Evolutionary conservation across 2,329 filamentous ascomycete species (phyloP), one percentile per base, ranked within the genome.

Genomic region (Zymoseptoria crescenta): DNA sequence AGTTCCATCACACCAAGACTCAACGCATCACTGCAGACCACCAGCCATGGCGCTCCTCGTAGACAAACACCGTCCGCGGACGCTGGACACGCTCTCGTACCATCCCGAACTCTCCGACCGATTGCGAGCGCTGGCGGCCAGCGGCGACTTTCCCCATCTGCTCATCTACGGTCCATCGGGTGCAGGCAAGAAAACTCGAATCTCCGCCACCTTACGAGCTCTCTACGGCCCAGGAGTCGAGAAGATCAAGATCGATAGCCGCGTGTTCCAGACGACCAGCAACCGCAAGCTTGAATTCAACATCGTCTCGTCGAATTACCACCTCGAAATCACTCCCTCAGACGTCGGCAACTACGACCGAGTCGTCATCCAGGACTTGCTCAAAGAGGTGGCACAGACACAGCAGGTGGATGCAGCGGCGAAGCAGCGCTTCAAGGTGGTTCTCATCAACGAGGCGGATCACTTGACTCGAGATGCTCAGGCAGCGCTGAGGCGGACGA

Each of bases 251-350:
- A 97, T 99, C 76, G 94, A 99, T 73, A 90, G 91, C 10, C 89
- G 94, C 64, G 88, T 96, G 60, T 99, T 99, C 79, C 92, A 96
- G 76, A 97, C 94, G 1, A 92, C 86, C 21, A 69, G 87, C 71
- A 97, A 96, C 75, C 91, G 94, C 73, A 99, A 99, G 76, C 87
- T 99, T 68, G 94, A 99, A 77, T 99, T 99, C 83, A 99, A 96
- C 78, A 96, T 99, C 64, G 94, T 99, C 57, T 87, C 92, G 51
- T 97, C 93, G 0, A 86, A 96, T 64, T 99, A 99, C 77, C 94
- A 99, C 75, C 87, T 99, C 68, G 94, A 99, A 74, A 99, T 99
- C 71, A 99, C 94, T 7, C 94, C 94, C 0, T 95, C 91, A 1
- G 94, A 99, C 68, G 94, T 99, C 4, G 94, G 93, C 62, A 96